Base-by-base conservation (phyloP, 1,284 basidiomycete genomes). In the Ceratobasidium sp. region DNA sequence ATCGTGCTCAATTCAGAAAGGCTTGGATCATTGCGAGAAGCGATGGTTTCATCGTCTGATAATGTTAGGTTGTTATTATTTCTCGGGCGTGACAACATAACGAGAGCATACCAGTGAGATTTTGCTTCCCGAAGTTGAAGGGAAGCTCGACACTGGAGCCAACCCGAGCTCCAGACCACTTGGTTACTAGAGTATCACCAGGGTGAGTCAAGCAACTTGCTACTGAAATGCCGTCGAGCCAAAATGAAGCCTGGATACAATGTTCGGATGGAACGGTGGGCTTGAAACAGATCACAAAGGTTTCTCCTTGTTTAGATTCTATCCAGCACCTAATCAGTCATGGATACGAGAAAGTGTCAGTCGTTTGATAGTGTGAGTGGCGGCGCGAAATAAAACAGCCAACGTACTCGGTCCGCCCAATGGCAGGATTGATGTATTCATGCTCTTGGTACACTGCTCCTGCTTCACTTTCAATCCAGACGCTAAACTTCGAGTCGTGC, bases 121-220 rank as follows among this genome's bases (percentile, higher is more conserved):
- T 49, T 41, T 67, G 64, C n/a, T 55, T 67, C 21, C 64, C 64
- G 46, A 67, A 67, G 18, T 67, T 35, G n/a, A 55, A 67, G 30
- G 64, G 64, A 9, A 49, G 32, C 30, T 67, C 64, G n/a, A n/a
- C n/a, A n/a, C n/a, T n/a, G n/a, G n/a, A n/a, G n/a, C n/a, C n/a
- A n/a, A n/a, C n/a, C n/a, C n/a, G n/a, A n/a, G n/a, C n/a, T n/a
- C n/a, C n/a, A n/a, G n/a, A n/a, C n/a, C n/a, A n/a, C n/a, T n/a
- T n/a, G n/a, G n/a, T n/a, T n/a, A n/a, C n/a, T n/a, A n/a, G n/a
- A n/a, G n/a, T n/a, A n/a, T n/a, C n/a, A n/a, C n/a, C n/a, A n/a
- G n/a, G n/a, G n/a, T n/a, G n/a, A n/a, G n/a, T n/a, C n/a, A n/a
- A n/a, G n/a, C n/a, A n/a, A n/a, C n/a, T n/a, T n/a, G n/a, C n/a